Evolutionary conservation across 1,284 basidiomycete genomes (phyloP).

Genomic region (Irpex rosettiformis): DNA sequence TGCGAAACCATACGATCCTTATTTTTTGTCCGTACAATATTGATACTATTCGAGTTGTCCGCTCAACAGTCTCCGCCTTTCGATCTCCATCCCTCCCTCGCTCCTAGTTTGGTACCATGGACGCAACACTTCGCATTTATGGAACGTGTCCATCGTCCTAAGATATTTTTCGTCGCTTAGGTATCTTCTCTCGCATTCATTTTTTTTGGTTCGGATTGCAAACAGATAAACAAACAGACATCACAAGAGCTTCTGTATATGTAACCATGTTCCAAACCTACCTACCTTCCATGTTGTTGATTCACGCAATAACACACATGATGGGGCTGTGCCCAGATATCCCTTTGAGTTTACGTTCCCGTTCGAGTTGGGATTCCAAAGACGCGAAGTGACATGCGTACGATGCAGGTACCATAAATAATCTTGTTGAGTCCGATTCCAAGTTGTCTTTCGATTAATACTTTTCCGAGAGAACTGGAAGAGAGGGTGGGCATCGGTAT

Average conservation of each 20-base stretch:
- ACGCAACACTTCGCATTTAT: not conserved
- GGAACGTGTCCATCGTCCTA: not conserved
- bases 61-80: not conserved
- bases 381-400: no score
- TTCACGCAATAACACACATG: no score
- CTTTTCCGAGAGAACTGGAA: slow-evolving; percentile 42
- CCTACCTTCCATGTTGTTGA: not conserved
- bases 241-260: not conserved
- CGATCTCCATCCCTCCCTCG: not conserved
- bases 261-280: not conserved
- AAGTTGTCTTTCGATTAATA: slow-evolving; percentile 35
- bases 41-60: not conserved
- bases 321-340: no score
- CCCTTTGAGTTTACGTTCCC: no score
- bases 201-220: no score
- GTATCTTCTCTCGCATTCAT: no score
- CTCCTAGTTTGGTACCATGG: not conserved
- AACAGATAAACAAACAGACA: not conserved
- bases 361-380: no score
- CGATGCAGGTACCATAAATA: no score
- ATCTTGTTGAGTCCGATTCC: no score
- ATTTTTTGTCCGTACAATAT: not conserved
- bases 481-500: slow-evolving; percentile 10
- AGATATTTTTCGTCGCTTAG: no score
- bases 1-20: not conserved